Evolutionary conservation across 441 rosid genomes (phyloP), one percentile per base, ranked within the genome.

Genomic region (Capsella rubella): DNA sequence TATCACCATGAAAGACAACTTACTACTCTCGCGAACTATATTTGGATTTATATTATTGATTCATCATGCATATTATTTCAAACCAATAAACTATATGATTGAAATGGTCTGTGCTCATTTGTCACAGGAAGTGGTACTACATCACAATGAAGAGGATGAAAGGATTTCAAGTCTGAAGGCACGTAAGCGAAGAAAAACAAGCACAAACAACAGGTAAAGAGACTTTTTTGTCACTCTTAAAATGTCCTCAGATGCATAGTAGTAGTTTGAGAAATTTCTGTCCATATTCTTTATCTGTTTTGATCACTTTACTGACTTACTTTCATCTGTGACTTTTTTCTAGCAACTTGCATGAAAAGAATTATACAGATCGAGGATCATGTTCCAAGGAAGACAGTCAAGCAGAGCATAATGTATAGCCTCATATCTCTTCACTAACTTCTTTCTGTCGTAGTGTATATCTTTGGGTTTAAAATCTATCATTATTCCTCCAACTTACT

Each of bases 171-270:
- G 28, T 69, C 77, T 72, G 11, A 77, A 65, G 75, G 78, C 78
- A 72, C 21, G 13, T 42, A 89, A 87, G 75, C 82, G 81, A 73
- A 86, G 83, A 86, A 79, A 82, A 68, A 57, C 69, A 51, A 49
- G 74, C 37, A 65, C 49, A 59, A 71, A 73, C 67, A 69, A 69
- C 80, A 80, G 62, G 92, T 89, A 83, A 77, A 77, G 46, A 68
- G 14, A 8, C 54, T 70, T 59, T 59, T 57, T 70, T 59, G 56
- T 55, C 31, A 35, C 66, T 54, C 3, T 8, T 32, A 42, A 21
- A 35, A 43, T 28, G 37, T 14, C 18, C 27, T 29, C 61, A 46
- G 15, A 13, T 56, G 32, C 42, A 32, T 2, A 28, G 40, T 29
- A 78, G 57, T 67, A 9, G 49, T 31, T 25, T 68, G 61, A 18